Percentiles rank a stretch among this genome's conserved stretches.
phyloP scores from a whole-genome alignment of 1,139 yeast species.

The Magnusiomyces starmeri region DNA sequence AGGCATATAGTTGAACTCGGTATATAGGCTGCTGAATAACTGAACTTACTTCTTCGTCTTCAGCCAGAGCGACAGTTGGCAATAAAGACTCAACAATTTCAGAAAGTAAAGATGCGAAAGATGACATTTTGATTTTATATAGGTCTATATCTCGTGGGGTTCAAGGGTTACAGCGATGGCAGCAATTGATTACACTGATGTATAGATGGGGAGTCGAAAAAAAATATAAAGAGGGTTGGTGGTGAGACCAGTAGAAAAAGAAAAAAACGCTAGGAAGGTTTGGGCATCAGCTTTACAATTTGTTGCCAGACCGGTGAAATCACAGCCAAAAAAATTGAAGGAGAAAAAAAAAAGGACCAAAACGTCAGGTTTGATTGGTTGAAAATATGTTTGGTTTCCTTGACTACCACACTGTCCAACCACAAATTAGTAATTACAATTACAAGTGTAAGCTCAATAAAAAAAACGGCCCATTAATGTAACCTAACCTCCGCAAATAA shows the following conservation, averaged over 20 bases:
- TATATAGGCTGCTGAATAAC: background rate
- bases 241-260: background rate
- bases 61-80: constrained; percentile 83
- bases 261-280: background rate
- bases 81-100: constrained; percentile 76
- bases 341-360: background rate
- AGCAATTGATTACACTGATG: background rate
- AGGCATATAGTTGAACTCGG: too few species aligned
- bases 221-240: background rate
- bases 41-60: constrained; percentile 42
- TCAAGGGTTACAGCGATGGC: background rate
- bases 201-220: background rate
- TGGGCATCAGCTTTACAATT: too few species aligned
- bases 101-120: constrained; percentile 44
- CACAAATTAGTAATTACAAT: background rate
- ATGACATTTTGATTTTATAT: constrained; percentile 38
- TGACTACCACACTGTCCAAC: background rate
- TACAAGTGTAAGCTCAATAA: too few species aligned
- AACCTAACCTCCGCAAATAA: too few species aligned
- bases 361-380: background rate
- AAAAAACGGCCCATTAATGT: too few species aligned
- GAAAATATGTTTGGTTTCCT: background rate
- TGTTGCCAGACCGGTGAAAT: background rate
- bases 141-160: background rate
- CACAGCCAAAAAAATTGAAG: background rate